Evolutionary conservation across 768 basidiomycete genomes (phyloP), one percentile per base, ranked within the genome.

Genomic region (Panus rudis): DNA sequence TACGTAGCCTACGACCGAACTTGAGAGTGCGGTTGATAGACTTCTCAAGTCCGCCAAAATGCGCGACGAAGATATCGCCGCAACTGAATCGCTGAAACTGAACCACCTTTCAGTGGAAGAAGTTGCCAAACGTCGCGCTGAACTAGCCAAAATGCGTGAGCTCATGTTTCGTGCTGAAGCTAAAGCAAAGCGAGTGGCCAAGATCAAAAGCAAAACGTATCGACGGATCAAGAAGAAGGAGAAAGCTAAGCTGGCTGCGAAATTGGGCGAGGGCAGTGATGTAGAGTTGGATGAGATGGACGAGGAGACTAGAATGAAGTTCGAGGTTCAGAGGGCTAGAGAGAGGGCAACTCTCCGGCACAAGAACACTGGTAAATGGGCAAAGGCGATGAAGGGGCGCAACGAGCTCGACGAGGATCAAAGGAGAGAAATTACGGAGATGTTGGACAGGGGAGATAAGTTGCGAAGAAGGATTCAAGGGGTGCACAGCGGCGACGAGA

Each of bases 151-250:
- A 57, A 89, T 90, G 78, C 84, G 94, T 16, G 93, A 96, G 53
- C 72, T 97, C 30, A 84, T 92, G 70, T 96, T 94, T 66, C 81
- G 93, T 4, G 91, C 91, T 0, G 94, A 97, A 53, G 69, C 78
- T 26, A 92, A 94, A 60, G 88, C 92, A 14, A 86, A 86, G 57
- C 79, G 93, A 14, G 71, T 94, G 14, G 78, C 84, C 17, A 97
- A 93, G 67, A 99, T 99, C 65, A 98, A 98, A 70, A 90, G 85
- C 61, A 94, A 92, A 65, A 79, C 89, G 2, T 98, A 92, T 59
- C 73, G 92, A 22, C 83, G 84, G 51, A 71, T 97, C 37, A 81
- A 81, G 56, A 75, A 88, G 60, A 92, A 86, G 58, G 78, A 84
- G 55, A 74, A 75, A 35, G 85, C 81, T 45, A 79, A 78, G 48